phyloP scores from a whole-genome alignment of 2,329 filamentous ascomycete genomes.

The Didymellaceae sp. region DNA sequence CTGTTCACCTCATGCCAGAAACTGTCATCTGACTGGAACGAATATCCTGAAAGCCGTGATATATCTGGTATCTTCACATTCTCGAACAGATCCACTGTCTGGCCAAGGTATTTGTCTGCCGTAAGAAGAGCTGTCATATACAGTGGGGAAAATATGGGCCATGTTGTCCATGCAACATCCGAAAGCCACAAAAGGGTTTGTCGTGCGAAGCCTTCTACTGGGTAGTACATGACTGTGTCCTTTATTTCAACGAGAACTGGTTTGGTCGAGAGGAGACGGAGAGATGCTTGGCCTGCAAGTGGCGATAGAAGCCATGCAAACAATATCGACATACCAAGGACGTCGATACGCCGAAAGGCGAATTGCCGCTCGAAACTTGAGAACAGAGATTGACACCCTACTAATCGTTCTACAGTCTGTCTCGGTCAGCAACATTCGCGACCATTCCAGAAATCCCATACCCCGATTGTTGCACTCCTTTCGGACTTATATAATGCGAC shows the following conservation, averaged over 20 bases:
- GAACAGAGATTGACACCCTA: conserved; percentile 21
- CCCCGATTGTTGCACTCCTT: conserved; percentile 11
- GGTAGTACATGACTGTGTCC: neutral
- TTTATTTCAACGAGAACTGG: neutral
- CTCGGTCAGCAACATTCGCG: neutral
- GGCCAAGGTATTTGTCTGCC: neutral
- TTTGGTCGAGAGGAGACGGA: neutral
- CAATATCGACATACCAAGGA: conserved; percentile 2
- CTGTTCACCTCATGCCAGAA: neutral
- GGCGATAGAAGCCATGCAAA: neutral
- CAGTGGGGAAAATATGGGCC: neutral
- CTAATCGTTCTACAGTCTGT: conserved; percentile 16
- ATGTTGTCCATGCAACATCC: neutral
- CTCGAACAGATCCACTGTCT: neutral
- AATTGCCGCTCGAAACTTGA: conserved; percentile 16
- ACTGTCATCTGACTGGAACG: too few relatives aligned
- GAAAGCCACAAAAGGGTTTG: neutral
- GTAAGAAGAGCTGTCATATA: neutral
- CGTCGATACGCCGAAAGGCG: conserved; percentile 9
- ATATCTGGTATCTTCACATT: neutral
- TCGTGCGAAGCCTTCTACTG: neutral
- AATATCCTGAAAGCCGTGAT: too few relatives aligned
- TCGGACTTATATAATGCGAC: conserved; percentile 2
- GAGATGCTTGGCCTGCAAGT: neutral
- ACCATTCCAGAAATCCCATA: too few relatives aligned